Conservation (phyloP, 306 rosid species). For the Cucurbita pepo region DNA sequence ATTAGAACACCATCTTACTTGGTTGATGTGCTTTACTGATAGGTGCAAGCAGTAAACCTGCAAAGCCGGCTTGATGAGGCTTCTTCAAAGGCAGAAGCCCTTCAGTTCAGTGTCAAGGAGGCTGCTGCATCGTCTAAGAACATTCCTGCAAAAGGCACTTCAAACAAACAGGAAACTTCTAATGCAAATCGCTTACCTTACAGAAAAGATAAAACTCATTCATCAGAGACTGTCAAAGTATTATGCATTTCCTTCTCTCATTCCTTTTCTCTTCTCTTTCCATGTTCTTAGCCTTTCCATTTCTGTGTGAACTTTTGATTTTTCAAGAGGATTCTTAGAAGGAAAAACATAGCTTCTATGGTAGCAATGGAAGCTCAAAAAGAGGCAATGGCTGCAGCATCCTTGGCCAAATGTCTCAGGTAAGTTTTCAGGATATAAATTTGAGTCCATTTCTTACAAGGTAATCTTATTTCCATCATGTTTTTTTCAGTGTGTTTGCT, state of each 20-base stretch:
- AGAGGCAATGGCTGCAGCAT: slow-evolving; percentile 63
- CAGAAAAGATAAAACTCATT: slow-evolving; percentile 24
- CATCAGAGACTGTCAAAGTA: slow-evolving; percentile 62
- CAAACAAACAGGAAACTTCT: slow-evolving; percentile 44
- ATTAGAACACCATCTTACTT: not conserved
- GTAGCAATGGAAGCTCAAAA: slow-evolving; percentile 75
- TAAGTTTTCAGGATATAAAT: slow-evolving; percentile 9
- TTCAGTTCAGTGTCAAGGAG: slow-evolving; percentile 27
- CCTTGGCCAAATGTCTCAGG: slow-evolving; percentile 62
- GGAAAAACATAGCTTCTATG: slow-evolving; percentile 61
- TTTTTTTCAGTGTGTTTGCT: slow-evolving; percentile 45
- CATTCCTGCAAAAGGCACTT: slow-evolving; percentile 21
- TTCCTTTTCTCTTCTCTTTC: not conserved
- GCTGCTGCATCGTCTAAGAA: slow-evolving; percentile 19
- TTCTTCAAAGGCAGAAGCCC: slow-evolving; percentile 30
- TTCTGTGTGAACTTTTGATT: slow-evolving; percentile 5
- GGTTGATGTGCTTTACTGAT: slow-evolving; percentile 13
- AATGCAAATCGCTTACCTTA: slow-evolving; percentile 26
- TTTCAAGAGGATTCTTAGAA: slow-evolving; percentile 70
- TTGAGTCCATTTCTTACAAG: not conserved
- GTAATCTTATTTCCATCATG: not conserved
- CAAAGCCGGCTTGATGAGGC: slow-evolving; percentile 26
- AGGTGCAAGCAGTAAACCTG: slow-evolving; percentile 28
- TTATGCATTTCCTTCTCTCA: slow-evolving; percentile 5
- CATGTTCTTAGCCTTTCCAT: not conserved